These are phyloP conservation scores for Aspergillus carbonarius DNA, from an alignment of 2,329 filamentous ascomycete species.

Conservation along the genomic window DNA sequence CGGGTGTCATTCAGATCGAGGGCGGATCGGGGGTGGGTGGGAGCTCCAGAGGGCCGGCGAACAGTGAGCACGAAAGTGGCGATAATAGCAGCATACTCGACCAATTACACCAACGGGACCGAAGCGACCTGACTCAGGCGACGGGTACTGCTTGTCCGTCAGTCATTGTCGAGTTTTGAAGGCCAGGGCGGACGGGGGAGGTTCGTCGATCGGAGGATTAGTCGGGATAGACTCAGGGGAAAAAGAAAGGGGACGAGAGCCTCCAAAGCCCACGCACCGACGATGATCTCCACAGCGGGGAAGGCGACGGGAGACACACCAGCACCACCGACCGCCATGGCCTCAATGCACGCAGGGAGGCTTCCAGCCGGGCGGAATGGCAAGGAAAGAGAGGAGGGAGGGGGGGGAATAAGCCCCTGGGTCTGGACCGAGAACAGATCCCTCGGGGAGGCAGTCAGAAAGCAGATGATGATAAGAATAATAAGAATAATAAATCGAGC, in stretches of 20 bases:
- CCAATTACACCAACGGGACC: conserved; percentile 10
- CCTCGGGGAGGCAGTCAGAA: no score
- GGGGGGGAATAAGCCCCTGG: no score
- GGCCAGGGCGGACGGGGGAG: conserved; percentile 1
- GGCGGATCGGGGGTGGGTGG: conserved; percentile 6
- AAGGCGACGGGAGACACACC: not conserved
- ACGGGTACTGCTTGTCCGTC: not conserved
- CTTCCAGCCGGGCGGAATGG: not conserved
- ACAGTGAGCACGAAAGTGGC: not conserved
- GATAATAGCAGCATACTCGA: conserved; percentile 12
- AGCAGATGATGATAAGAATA: not conserved
- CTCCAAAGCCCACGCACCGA: conserved; percentile 2
- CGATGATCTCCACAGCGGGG: not conserved
- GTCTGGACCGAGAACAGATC: no score
- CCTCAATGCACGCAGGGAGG: not conserved
- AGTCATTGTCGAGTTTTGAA: not conserved
- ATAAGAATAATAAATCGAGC: not conserved
- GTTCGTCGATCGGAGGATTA: conserved; percentile 7
- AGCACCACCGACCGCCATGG: not conserved
- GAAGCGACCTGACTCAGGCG: not conserved
- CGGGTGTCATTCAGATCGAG: conserved; percentile 8
- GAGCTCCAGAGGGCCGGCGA: conserved; percentile 11
- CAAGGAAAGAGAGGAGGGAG: not conserved
- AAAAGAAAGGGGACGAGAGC: conserved; percentile 2
- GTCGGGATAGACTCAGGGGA: conserved; percentile 1